Base-by-base conservation (phyloP, 23 red algal species). In the Gracilaria vermiculophylla region DNA sequence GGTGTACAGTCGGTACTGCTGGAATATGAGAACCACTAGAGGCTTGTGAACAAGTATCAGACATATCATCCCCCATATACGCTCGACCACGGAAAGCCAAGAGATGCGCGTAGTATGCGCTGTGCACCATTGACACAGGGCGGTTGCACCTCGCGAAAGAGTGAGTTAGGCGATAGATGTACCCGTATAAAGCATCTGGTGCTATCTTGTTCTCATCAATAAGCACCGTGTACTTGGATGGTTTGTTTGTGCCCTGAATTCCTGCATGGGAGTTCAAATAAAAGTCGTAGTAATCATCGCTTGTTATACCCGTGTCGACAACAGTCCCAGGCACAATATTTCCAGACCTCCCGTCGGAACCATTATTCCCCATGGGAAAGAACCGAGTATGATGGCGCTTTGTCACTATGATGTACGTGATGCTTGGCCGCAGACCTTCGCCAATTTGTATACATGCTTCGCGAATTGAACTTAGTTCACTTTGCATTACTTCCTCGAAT, bases 331-430 rank as follows among this genome's bases (percentile, higher is more conserved):
- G 88, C 17, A 44, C 39, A 19, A 81, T 76, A 45, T 92, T 92
- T 15, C 62, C 61, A 53, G 41, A 60, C 28, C 47, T 89, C 60
- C 29, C 5, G 20, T 27, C 35, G 7, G 3, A 15, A 47, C n/a
- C 16, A 17, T 50, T 34, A 20, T 5, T 76, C 9, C 51, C 10
- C 17, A 10, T 17, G 13, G 77, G 58, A 31, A 93, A 85, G 54
- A 93, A 93, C 1, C 81, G 69, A 13, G 90, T 48, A 28, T 85
- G 90, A 47, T 93, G 90, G 1, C 90, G 67, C 71, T 93, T 93
- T 49, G 79, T 84, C n/a, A 85, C 53, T 10, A 93, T 55, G 27
- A 86, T 85, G 52, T 65, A 85, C n/a, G 90, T 93, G 16, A 93
- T 86, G 1, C 53, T 65, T 10, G 80, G 90, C 5, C 52, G 50